These are phyloP conservation scores for Phialemonium atrogriseum DNA, from an alignment of 2,329 filamentous ascomycete genomes.

Conservation along the genomic window DNA sequence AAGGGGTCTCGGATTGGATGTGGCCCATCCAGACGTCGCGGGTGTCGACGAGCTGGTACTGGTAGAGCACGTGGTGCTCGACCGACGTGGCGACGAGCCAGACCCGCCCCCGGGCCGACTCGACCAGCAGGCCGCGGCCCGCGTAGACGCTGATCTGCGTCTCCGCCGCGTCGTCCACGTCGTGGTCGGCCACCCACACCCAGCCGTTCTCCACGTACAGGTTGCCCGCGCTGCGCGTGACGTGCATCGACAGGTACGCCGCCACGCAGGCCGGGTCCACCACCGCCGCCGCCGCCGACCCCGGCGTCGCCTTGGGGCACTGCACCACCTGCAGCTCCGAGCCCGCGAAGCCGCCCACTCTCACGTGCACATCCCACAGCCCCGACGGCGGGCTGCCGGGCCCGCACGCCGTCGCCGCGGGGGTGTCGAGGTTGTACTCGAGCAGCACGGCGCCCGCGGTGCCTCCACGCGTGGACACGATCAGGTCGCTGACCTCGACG, in stretches of 20 bases:
- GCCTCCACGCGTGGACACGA: slow-evolving; percentile 60
- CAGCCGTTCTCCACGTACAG: slow-evolving; percentile 42
- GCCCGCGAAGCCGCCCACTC: slow-evolving; percentile 63
- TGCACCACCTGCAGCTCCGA: slow-evolving; percentile 59
- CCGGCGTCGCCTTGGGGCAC: slow-evolving; percentile 51
- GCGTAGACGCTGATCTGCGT: slow-evolving; percentile 40
- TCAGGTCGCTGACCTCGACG: slow-evolving; percentile 64
- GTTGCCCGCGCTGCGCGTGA: slow-evolving; percentile 26
- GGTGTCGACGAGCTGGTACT: slow-evolving; percentile 57
- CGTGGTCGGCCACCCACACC: slow-evolving; percentile 42
- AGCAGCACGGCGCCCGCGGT: slow-evolving; percentile 62
- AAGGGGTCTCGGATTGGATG: slow-evolving; percentile 63
- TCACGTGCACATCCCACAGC: slow-evolving; percentile 70
- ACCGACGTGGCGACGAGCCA: slow-evolving; percentile 59
- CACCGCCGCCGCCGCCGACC: slow-evolving; percentile 10
- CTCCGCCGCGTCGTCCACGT: slow-evolving; percentile 36
- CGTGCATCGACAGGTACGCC: slow-evolving; percentile 30
- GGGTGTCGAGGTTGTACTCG: slow-evolving; percentile 60
- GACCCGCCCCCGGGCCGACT: slow-evolving; percentile 31
- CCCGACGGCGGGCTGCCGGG: slow-evolving; percentile 30
- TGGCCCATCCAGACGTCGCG: slow-evolving; percentile 54
- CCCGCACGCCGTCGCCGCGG: slow-evolving; percentile 13
- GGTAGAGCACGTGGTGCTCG: slow-evolving; percentile 60
- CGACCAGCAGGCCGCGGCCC: slow-evolving; percentile 39
- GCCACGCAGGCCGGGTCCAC: slow-evolving; percentile 26